Conservation (phyloP, 106 monocot genomes). For the Xerophyta viscosa region DNA sequence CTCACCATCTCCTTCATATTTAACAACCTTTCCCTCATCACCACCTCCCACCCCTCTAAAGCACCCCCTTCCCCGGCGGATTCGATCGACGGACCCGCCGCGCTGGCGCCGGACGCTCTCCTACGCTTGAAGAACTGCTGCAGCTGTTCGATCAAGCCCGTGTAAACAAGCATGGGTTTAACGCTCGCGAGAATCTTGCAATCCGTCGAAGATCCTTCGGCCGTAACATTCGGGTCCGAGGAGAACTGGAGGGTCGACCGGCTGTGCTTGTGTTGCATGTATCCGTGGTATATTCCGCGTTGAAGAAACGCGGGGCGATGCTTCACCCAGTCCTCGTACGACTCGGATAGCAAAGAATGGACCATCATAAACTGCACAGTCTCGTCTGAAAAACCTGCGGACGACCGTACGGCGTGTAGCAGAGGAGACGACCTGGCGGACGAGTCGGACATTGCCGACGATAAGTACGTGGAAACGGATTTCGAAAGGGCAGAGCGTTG, state of each 20-base stretch:
- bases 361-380: conserved; percentile 99
- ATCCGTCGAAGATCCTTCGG: conserved; percentile 27
- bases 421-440: conserved; percentile 17
- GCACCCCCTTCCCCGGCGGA: not conserved
- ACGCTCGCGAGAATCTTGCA: conserved; percentile 42
- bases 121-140: conserved; percentile 74
- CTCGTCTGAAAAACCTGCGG: conserved; percentile 41
- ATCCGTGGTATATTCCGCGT: conserved; percentile 80
- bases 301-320: conserved; percentile 70
- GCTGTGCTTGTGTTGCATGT: conserved; percentile 73
- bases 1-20: conserved; percentile 91
- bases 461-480: conserved; percentile 48
- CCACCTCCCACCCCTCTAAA: conserved; percentile 70
- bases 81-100: not conserved
- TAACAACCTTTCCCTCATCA: conserved; percentile 77
- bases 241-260: conserved; percentile 36
- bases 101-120: too few species aligned
- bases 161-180: conserved; percentile 87
- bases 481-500: conserved; percentile 61
- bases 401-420: conserved; percentile 14
- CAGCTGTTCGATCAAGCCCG: conserved; percentile 86
- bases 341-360: conserved; percentile 79
- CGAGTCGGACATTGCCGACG: conserved; percentile 18
- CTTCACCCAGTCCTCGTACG: conserved; percentile 72
- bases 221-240: conserved; percentile 1